A percentile compares a stretch with the other conserved stretches of the same genome.
phyloP scores from a whole-genome alignment of 768 basidiomycete species.

The Tricholoma sp. region DNA sequence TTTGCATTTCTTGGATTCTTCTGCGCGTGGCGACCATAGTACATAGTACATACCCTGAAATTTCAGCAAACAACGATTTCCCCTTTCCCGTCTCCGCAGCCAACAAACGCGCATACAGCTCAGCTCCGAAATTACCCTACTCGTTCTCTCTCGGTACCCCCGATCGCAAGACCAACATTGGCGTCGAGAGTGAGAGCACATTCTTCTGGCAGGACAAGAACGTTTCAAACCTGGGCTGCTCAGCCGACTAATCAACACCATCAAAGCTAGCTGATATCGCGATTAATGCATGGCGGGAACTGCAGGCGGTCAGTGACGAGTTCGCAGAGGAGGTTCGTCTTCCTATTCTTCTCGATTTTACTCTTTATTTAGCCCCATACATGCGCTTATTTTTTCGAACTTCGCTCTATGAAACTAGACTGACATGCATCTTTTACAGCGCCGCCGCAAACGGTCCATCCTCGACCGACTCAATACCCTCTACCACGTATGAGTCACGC shows the following conservation, averaged over 20 bases:
- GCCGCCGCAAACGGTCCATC: background rate
- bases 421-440: too few relatives aligned
- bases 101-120: background rate
- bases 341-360: background rate
- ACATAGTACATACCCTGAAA: background rate
- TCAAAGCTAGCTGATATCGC: conserved; percentile 10
- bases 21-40: background rate
- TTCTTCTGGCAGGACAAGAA: conserved; percentile 1
- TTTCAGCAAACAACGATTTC: background rate
- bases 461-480: background rate
- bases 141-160: conserved; percentile 5
- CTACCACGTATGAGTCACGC: conserved; percentile 6
- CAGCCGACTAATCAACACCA: background rate
- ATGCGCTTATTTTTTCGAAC: background rate
- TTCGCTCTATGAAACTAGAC: background rate
- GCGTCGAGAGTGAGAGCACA: conserved; percentile 4
- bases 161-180: conserved; percentile 8
- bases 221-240: background rate
- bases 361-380: background rate
- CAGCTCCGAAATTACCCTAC: conserved; percentile 12
- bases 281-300: conserved; percentile 8
- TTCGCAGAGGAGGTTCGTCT: conserved; percentile 10
- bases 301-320: conserved; percentile 9
- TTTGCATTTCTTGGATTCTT: background rate
- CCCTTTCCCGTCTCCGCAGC: conserved; percentile 3